Evolutionary conservation across 345 rosid genomes (phyloP), one percentile per base, ranked within the genome.

Genomic region (Turnera subulata): DNA sequence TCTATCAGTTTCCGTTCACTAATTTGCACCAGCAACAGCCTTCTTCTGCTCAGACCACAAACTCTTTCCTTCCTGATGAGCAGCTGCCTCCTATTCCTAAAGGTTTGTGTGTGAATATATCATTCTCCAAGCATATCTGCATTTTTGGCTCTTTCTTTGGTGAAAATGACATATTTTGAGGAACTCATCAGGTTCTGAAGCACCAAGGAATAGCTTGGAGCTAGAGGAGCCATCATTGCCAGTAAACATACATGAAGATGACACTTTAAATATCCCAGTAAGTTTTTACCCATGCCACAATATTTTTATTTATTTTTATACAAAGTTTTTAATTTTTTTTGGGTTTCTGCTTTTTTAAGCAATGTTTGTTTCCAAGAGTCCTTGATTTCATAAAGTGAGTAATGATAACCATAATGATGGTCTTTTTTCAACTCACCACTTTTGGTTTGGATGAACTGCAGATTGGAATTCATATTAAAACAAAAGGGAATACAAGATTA

Each of bases 201-300:
- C 91, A 42, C 89, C 95, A 5, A 80, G 89, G 65, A 84, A 88
- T 68, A 88, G 93, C 82, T 83, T 92, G 71, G 98, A 92, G 60
- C 74, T 69, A 17, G 89, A 78, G 57, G 77, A 75, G 46, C 53
- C 76, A 72, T 56, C 80, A 46, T 72, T 63, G 40, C 48, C 79
- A 63, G 58, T 76, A 7, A 35, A 5, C 19, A 53, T 70, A 37
- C 67, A 76, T 60, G 78, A 70, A 64, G 75, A 76, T 19, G 75
- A 78, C 44, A 76, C 20, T 51, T 63, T 82, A 23, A 71, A 73
- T 53, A 59, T 82, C 56, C 80, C 80, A 24, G 97, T 84, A 35
- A 78, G 89, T 77, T 42, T 55, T n/a, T n/a, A n/a, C n/a, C 16
- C 11, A 15, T 21, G 0, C 40, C 2, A 29, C 33, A 11, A 7